Evolutionary conservation across 2,329 filamentous ascomycete species (phyloP), one percentile per base, ranked within the genome.

Genomic region (Rosellinia necatrix): DNA sequence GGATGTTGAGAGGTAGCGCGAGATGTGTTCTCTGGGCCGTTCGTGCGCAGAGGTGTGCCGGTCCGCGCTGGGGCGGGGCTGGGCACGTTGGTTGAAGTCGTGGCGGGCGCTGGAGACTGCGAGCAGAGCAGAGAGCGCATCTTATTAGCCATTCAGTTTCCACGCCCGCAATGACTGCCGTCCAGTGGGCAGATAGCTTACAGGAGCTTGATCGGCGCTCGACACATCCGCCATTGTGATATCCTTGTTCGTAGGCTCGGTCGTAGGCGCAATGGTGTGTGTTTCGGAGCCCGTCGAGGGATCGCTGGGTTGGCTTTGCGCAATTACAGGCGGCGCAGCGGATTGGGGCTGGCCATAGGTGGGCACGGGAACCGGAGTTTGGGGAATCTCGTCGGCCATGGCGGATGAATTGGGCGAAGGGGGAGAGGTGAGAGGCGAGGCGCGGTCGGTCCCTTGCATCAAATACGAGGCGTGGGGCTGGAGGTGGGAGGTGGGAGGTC

Each of bases 1-100:
- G 83, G 82, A 56, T 84, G 81, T 42, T 76, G 79, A 25, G 83
- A 86, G 6, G 80, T 76, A 8, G 83, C 81, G 63, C 84, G 76
- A 30, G 82, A 85, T 73, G 55, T 74, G 71, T 51, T 75, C 74
- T 61, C 76, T 44, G 66, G 64, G 49, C 66, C 65, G 53, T 68
- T 73, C 4, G 64, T 68, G 48, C 76, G 75, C 22, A 70, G 71
- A 4, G 78, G 81, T 13, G 83, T 85, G 56, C 78, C 76, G 34
- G 74, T 81, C 53, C 81, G 73, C 6, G 53, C 62, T 15, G 70
- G 71, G 17, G 74, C 69, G 12, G 78, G 76, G 37, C 76, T 78
- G 8, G 76, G 73, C n/a, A 65, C 68, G 55, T 63, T 67, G 35
- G 61, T 48, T n/a, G 53, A 56, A 32, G 55, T 34, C 22, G 59